A percentile compares a stretch with the other conserved stretches of the same genome.
Evolutionary conservation across 805 yeast genomes (phyloP).

Genomic region (Kregervanrija fluxuum): DNA sequence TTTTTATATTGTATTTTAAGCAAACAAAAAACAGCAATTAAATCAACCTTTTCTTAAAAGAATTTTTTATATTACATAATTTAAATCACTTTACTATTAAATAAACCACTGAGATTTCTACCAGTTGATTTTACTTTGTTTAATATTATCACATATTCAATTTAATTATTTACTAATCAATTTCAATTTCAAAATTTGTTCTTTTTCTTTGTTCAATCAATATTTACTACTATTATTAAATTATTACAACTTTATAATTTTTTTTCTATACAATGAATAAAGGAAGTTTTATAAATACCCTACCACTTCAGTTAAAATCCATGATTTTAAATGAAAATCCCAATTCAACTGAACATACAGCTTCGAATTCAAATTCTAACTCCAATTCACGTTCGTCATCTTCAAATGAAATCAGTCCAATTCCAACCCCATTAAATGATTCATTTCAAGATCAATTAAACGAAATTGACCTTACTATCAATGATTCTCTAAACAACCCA

Average conservation of each 20-base stretch:
- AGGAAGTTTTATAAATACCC: conserved; percentile 14
- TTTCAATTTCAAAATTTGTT: background rate
- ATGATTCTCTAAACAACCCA: background rate
- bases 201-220: background rate
- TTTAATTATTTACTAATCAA: too few species aligned
- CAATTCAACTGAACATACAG: background rate
- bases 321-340: conserved; percentile 6
- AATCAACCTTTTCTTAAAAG: too few species aligned
- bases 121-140: too few species aligned
- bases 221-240: background rate
- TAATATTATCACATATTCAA: too few species aligned
- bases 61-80: too few species aligned
- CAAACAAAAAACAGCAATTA: too few species aligned
- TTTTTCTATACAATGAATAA: conserved; percentile 12
- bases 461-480: background rate
- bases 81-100: too few species aligned
- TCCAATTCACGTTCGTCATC: background rate
- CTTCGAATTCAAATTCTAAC: background rate
- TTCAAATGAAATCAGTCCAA: background rate
- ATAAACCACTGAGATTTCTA: too few species aligned
- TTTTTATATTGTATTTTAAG: too few species aligned
- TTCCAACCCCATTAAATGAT: background rate
- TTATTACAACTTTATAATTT: background rate
- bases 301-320: conserved; percentile 12
- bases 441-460: background rate